Evolutionary conservation across 2,329 filamentous ascomycete genomes (phyloP).

Genomic region (Metarhizium robertsii): DNA sequence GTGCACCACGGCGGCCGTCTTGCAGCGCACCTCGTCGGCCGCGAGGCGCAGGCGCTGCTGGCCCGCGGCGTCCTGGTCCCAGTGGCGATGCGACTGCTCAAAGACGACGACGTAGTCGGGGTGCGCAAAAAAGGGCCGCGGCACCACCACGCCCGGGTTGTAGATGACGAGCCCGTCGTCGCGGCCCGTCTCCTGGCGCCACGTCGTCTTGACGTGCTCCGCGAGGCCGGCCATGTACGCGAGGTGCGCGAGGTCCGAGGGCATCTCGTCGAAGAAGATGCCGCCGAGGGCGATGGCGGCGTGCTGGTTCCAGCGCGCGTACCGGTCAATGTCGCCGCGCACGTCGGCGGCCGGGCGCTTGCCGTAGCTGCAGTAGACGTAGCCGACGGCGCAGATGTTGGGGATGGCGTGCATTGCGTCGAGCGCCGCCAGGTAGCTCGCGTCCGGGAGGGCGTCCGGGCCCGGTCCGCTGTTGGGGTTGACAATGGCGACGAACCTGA

Average conservation of each 20-base stretch:
- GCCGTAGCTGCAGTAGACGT: slow-evolving; percentile 22
- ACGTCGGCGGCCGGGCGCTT: slow-evolving; percentile 11
- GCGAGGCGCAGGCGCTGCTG: not conserved
- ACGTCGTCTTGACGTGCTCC: slow-evolving; percentile 13
- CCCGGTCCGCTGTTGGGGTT: slow-evolving; percentile 23
- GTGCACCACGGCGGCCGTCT: not conserved
- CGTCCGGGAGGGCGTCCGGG: slow-evolving; percentile 14
- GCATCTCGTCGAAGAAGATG: slow-evolving; percentile 40
- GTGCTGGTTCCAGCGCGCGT: slow-evolving; percentile 29
- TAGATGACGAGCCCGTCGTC: slow-evolving; percentile 22
- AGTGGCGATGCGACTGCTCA: slow-evolving; percentile 20
- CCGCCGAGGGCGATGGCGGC: slow-evolving; percentile 30
- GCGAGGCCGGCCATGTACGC: slow-evolving; percentile 16
- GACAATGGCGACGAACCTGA: slow-evolving; percentile 20
- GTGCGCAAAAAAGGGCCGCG: slow-evolving; percentile 26
- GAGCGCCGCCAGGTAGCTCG: slow-evolving; percentile 18
- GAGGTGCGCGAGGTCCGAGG: slow-evolving; percentile 15
- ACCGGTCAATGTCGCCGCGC: slow-evolving; percentile 30
- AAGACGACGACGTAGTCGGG: slow-evolving; percentile 37
- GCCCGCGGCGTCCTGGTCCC: slow-evolving; percentile 2
- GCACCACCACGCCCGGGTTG: slow-evolving; percentile 35
- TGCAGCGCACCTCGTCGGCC: not conserved
- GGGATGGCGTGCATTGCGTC: slow-evolving; percentile 10
- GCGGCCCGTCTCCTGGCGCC: slow-evolving; percentile 3
- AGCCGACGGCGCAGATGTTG: slow-evolving; percentile 21